Percentiles rank a stretch among this genome's conserved stretches.
These are phyloP conservation scores for Phytophthora capsici DNA, from an alignment of 352 stramenopile genomes.

Conservation along the genomic window DNA sequence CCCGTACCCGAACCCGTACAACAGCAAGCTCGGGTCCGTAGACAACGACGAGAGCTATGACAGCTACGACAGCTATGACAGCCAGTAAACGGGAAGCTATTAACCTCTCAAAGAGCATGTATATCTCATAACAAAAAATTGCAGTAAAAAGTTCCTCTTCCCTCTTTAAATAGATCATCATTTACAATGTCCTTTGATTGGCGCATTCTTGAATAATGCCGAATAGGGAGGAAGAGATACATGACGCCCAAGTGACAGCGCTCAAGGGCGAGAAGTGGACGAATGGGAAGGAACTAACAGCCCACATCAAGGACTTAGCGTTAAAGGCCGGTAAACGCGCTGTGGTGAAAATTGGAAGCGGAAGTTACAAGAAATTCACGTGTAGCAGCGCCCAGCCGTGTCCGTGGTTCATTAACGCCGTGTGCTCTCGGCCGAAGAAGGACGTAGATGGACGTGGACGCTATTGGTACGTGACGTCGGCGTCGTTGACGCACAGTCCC, in stretches of 20 bases:
- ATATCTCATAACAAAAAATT: neutral
- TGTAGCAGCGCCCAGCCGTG: slow-evolving; percentile 50
- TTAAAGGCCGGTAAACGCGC: slow-evolving; percentile 51
- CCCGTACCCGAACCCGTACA: slow-evolving; percentile 53
- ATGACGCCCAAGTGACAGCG: slow-evolving; percentile 28
- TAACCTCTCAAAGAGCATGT: neutral
- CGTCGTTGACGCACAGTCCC: slow-evolving; percentile 38
- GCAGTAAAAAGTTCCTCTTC: neutral
- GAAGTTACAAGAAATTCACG: slow-evolving; percentile 66
- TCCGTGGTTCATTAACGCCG: slow-evolving; percentile 56
- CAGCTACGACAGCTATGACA: slow-evolving; percentile 20
- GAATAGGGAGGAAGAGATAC: neutral
- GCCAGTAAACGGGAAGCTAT: slow-evolving; percentile 16
- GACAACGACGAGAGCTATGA: slow-evolving; percentile 18
- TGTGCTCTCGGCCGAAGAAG: slow-evolving; percentile 46
- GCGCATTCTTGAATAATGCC: too few relatives aligned
- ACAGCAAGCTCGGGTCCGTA: slow-evolving; percentile 35
- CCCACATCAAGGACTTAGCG: slow-evolving; percentile 59
- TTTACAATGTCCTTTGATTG: too few relatives aligned
- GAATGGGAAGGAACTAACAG: slow-evolving; percentile 49
- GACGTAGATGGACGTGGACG: slow-evolving; percentile 4
- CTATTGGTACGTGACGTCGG: slow-evolving; percentile 66
- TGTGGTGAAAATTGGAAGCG: slow-evolving; percentile 53
- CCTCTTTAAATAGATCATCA: too few relatives aligned
- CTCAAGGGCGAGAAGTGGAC: slow-evolving; percentile 47